Evolutionary conservation across 345 rosid species (phyloP).

Genomic region (Streptanthus diversifolius): DNA sequence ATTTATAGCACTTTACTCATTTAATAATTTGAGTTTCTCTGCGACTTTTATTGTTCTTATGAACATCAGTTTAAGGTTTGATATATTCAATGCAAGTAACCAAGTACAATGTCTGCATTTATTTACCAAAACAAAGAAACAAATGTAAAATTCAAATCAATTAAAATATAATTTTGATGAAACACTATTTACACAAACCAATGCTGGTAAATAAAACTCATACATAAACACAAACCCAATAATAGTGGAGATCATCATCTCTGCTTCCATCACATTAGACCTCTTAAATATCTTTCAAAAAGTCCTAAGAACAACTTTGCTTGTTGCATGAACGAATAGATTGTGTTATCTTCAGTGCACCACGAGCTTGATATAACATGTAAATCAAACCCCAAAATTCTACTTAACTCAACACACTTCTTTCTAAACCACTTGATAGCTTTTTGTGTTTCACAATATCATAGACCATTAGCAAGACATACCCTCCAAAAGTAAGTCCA

Average conservation of each 20-base stretch:
- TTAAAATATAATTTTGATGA: conserved; percentile 9
- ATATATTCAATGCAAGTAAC: too few species aligned
- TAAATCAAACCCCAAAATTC: not conserved
- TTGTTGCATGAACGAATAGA: conserved; percentile 53
- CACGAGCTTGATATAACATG: conserved; percentile 69
- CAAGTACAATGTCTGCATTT: not conserved
- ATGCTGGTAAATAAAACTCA: not conserved
- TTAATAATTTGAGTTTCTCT: too few species aligned
- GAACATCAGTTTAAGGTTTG: too few species aligned
- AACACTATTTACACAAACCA: conserved; percentile 35
- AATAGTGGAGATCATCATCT: conserved; percentile 8
- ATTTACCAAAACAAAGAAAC: not conserved
- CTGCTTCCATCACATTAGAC: not conserved
- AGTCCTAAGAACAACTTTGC: conserved; percentile 65
- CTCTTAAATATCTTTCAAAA: conserved; percentile 37
- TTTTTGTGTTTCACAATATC: not conserved
- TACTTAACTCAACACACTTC: not conserved
- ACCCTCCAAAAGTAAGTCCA: conserved; percentile 93
- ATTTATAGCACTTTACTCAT: too few species aligned
- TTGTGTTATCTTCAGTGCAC: conserved; percentile 52
- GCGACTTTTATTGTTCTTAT: too few species aligned
- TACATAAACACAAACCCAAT: not conserved
- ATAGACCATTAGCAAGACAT: conserved; percentile 13
- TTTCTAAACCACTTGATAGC: not conserved
- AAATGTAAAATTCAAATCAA: not conserved